Base-by-base conservation (phyloP, 805 yeast species). In the Brettanomyces bruxellensis region DNA sequence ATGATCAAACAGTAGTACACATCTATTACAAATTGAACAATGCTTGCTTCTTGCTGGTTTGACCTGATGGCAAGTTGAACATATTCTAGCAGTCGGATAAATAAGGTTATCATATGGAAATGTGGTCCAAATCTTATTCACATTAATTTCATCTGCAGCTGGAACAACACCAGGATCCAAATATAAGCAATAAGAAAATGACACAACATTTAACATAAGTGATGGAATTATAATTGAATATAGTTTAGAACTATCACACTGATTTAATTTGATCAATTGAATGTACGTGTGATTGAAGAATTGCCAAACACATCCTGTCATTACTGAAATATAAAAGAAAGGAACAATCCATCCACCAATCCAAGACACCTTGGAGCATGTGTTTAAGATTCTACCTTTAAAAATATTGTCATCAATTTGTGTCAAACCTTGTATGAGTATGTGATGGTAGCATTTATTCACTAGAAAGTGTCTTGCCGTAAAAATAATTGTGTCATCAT, bases 41-140 rank as follows among this genome's bases (percentile, higher is more conserved):
- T 87, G 95, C 51, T 84, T 80, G 5, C 87, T 69, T 47, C 95
- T 66, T 1, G 95, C 88, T 12, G 86, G 78, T 50, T 90, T 69
- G 79, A 86, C 79, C 38, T 74, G 65, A 9, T 73, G 60, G 55
- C 95, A 87, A 1, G 83, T 74, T 11, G 58, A 25, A 53, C 78
- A 73, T 14, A 47, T 43, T 25, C 56, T 61, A 30, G 56, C 57
- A 22, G 56, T 50, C 46, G 66, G 71, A 55, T 66, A 77, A 34
- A 76, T 70, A 40, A 76, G 50, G 14, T 66, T 64, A 55, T 77
- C 72, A 46, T 62, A 59, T 3, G 61, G 60, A 49, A 67, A 72
- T 12, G 47, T 46, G 3, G 36, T n/a, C 23, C 48, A 25, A 5
- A 51, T 50, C 4, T 38, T 41, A 22, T 32, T 4, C 50, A 55